Conservation (phyloP, 2,329 filamentous ascomycete species). For the Cercospora zeina region DNA sequence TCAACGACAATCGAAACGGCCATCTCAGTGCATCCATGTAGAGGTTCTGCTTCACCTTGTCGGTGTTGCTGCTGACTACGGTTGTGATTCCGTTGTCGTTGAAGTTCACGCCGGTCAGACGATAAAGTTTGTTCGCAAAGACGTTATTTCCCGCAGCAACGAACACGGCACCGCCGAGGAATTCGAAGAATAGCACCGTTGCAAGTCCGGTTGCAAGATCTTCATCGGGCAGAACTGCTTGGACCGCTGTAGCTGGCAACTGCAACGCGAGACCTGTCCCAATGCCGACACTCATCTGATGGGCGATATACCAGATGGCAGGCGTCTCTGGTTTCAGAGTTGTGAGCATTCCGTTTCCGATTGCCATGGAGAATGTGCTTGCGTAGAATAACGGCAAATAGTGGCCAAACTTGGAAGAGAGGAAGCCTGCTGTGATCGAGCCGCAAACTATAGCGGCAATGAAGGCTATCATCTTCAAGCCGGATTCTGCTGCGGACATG, state of each 20-base stretch:
- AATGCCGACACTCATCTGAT: background rate
- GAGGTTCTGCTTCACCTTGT: background rate
- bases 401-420: constrained; percentile 37
- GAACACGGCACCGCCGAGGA: background rate
- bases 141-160: background rate
- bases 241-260: constrained; percentile 6
- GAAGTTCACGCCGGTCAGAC: background rate
- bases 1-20: constrained; percentile 2
- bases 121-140: background rate
- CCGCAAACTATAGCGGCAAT: constrained; percentile 47
- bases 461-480: constrained; percentile 48
- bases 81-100: background rate
- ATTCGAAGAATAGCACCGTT: constrained; percentile 8
- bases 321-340: background rate
- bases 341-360: constrained; percentile 5
- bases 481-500: constrained; percentile 46
- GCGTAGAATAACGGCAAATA: constrained; percentile 7
- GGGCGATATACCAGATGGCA: background rate
- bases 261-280: constrained; percentile 2
- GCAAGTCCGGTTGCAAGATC: constrained; percentile 6
- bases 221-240: background rate
- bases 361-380: constrained; percentile 2
- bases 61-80: background rate
- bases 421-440: constrained; percentile 42
- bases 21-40: constrained; percentile 7